Base-by-base conservation (phyloP, 108 stramenopile species). In the Skeletonema potamos region DNA sequence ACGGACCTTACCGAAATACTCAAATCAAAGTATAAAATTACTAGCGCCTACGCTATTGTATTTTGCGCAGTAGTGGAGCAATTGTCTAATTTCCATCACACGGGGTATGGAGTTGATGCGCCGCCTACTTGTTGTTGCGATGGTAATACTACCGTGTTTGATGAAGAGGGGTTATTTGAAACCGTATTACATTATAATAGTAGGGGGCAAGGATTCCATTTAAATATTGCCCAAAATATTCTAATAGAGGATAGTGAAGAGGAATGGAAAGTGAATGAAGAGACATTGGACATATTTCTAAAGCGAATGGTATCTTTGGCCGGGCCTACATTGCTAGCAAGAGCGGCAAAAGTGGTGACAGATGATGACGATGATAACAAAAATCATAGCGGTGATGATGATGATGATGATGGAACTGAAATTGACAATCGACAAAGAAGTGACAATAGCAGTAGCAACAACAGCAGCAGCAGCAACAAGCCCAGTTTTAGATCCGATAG, bases 401-500 rank as follows among this genome's bases (percentile, higher is more conserved):
- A 27, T 15, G 73, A 68, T 15, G 76, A 36, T 9, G 80, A 62
- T 15, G 77, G 67, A 27, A 68, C 36, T 33, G 79, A 59, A 13
- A 65, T 80, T 0, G 65, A 10, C 51, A 58, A 46, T 2, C 37
- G 41, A 37, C 22, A 62, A 20, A 22, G 22, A n/a, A 9, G 22
- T 6, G 7, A 34, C 34, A 30, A 68, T 26, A 44, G 58, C 17
- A 46, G 58, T 1, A 8, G 24, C 6, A 8, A 54, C 8, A 8
- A 7, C 7, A 7, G 7, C 34, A 24, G 1, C 22, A 24, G 17
- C 22, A 62, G 64, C 20, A 56, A 69, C 43, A 64, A 71, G 11
- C 77, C 87, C 13, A 86, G 85, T 43, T 92, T 93, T 83, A 70
- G 87, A 56, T 87, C 89, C 2, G 95, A 96, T 82, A 82, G 95